These are phyloP conservation scores for Scopulariopsis brevicaulis DNA, from an alignment of 2,329 filamentous ascomycete genomes.

Conservation along the genomic window DNA sequence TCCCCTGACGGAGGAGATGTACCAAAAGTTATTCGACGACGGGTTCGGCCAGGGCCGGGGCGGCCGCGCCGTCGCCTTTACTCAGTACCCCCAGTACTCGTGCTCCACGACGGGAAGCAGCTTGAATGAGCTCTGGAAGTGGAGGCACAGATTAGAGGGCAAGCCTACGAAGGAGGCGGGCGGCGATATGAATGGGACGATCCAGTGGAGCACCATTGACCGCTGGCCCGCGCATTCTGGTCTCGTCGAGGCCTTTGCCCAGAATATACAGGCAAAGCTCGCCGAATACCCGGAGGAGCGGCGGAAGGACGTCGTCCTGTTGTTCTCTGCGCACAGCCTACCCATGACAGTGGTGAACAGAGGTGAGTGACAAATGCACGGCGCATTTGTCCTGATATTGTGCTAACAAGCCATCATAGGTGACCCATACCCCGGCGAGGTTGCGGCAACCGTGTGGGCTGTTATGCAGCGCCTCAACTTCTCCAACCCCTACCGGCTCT, in stretches of 20 bases:
- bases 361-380: slow-evolving; percentile 34
- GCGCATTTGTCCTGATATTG: background rate
- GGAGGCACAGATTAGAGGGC: slow-evolving; percentile 78
- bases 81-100: slow-evolving; percentile 96
- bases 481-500: slow-evolving; percentile 82
- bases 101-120: slow-evolving; percentile 96
- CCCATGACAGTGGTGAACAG: slow-evolving; percentile 97
- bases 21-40: slow-evolving; percentile 69
- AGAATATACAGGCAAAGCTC: slow-evolving; percentile 81
- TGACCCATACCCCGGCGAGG: slow-evolving; percentile 90
- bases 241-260: slow-evolving; percentile 81
- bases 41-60: slow-evolving; percentile 84
- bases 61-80: slow-evolving; percentile 92
- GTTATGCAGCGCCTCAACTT: slow-evolving; percentile 90
- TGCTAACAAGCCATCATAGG: slow-evolving; percentile 36
- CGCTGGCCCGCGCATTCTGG: slow-evolving; percentile 91
- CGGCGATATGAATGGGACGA: slow-evolving; percentile 49
- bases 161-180: slow-evolving; percentile 44
- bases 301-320: slow-evolving; percentile 67
- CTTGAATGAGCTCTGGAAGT: slow-evolving; percentile 96
- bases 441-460: slow-evolving; percentile 88
- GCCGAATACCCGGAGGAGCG: slow-evolving; percentile 73
- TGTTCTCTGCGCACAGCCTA: slow-evolving; percentile 92
- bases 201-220: slow-evolving; percentile 96
- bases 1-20: slow-evolving; percentile 91